Evolutionary conservation across 208 protist genomes (phyloP).

Genomic region (Wallacemonas sp.): DNA sequence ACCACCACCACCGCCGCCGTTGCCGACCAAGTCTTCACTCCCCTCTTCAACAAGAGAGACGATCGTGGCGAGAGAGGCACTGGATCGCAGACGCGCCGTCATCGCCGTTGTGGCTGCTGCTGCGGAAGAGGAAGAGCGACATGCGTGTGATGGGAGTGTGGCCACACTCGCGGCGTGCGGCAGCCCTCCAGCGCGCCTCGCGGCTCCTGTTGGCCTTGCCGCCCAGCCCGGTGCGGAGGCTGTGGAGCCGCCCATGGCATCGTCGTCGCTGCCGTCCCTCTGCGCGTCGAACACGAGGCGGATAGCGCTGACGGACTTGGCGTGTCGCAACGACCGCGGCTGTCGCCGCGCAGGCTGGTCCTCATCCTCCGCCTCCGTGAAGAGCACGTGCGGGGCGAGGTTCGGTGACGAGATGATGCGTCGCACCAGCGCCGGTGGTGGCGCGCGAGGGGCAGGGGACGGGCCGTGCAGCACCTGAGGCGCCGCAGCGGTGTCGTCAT

Average conservation of each 20-base stretch:
- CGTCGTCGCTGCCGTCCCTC: background rate
- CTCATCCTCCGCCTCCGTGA: background rate
- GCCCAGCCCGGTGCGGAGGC: too few species aligned
- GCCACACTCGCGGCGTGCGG: constrained; percentile 7
- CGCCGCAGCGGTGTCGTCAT: too few species aligned
- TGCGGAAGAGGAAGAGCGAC: too few species aligned
- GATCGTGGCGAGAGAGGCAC: constrained; percentile 10
- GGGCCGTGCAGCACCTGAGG: background rate
- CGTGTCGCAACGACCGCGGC: background rate
- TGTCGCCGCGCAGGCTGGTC: too few species aligned
- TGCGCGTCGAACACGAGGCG: background rate
- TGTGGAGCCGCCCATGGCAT: too few species aligned
- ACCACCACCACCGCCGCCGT: background rate
- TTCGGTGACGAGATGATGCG: background rate
- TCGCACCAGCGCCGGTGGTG: background rate
- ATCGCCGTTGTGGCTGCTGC: too few species aligned
- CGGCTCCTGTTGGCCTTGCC: too few species aligned
- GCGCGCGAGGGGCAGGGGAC: background rate
- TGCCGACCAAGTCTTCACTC: background rate
- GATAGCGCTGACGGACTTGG: background rate
- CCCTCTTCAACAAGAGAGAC: constrained; percentile 1
- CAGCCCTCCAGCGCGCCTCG: too few species aligned
- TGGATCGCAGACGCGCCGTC: background rate
- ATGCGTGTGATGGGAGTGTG: too few species aligned
- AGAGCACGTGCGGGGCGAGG: background rate